Evolutionary conservation across 2,329 filamentous ascomycete genomes (phyloP).

Genomic region (Teratosphaeriaceae sp.): DNA sequence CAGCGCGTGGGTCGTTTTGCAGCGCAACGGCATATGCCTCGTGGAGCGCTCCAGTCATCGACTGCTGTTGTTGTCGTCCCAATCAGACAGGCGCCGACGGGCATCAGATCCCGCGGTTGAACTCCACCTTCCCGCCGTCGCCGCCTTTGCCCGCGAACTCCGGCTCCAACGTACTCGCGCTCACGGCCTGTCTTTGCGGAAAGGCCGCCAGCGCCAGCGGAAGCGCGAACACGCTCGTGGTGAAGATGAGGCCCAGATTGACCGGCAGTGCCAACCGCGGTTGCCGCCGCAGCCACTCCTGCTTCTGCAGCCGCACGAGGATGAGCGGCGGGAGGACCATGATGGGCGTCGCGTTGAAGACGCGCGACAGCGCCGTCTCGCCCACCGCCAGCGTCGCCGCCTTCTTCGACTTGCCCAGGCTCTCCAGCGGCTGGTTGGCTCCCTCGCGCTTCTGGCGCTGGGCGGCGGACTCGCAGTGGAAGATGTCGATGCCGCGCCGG

Average conservation of each 20-base stretch:
- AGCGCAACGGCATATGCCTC: too few relatives aligned
- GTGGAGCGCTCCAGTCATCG: too few relatives aligned
- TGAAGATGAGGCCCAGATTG: constrained; percentile 80
- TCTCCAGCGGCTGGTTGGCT: constrained; percentile 35
- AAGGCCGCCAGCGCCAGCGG: constrained; percentile 88
- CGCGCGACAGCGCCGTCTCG: constrained; percentile 85
- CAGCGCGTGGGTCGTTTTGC: too few relatives aligned
- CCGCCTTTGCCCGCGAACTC: constrained; percentile 82
- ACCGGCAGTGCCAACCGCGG: constrained; percentile 73
- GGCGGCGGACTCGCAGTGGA: constrained; percentile 66
- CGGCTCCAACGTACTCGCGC: constrained; percentile 67
- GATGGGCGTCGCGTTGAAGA: constrained; percentile 90
- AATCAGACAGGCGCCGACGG: too few relatives aligned
- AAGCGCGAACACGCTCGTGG: constrained; percentile 80
- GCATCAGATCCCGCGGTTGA: constrained; percentile 80
- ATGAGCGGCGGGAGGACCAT: constrained; percentile 92
- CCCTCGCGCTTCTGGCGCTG: constrained; percentile 53
- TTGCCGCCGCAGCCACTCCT: constrained; percentile 69
- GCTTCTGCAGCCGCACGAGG: constrained; percentile 76
- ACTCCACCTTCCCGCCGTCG: constrained; percentile 77
- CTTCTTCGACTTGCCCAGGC: constrained; percentile 76
- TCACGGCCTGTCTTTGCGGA: constrained; percentile 80
- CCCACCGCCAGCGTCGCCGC: constrained; percentile 84
- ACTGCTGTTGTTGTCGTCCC: too few relatives aligned
- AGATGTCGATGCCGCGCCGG: constrained; percentile 84